A percentile compares a stretch with the other conserved stretches of the same genome.
phyloP scores from a whole-genome alignment of 148 eudicot species.

The Pharnaceum exiguum region DNA sequence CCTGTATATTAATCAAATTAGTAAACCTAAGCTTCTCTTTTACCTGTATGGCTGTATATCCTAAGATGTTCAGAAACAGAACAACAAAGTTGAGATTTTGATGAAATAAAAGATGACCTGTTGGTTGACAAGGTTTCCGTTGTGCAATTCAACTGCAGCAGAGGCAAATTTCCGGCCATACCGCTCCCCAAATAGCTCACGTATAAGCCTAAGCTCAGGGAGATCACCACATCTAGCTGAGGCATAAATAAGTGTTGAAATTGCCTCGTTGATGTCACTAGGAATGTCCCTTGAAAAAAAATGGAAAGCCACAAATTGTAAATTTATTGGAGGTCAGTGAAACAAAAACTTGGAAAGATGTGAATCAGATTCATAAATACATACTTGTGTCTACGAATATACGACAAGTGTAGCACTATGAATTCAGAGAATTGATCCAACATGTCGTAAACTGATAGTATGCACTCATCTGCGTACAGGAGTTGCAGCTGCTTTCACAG shows the following conservation, averaged over 20 bases:
- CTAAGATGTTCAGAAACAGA: too few species aligned
- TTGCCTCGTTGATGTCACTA: constrained; percentile 66
- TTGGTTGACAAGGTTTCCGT: constrained; percentile 66
- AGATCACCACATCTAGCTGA: constrained; percentile 71
- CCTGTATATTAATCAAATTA: constrained; percentile 25
- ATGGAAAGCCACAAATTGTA: not conserved
- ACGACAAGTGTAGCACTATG: constrained; percentile 46
- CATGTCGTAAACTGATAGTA: constrained; percentile 46
- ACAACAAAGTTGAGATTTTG: too few species aligned
- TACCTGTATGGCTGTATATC: too few species aligned
- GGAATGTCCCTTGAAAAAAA: constrained; percentile 62
- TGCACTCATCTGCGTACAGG: constrained; percentile 49
- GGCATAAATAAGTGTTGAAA: constrained; percentile 68
- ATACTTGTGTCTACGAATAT: constrained; percentile 71
- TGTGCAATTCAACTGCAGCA: constrained; percentile 49
- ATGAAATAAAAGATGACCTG: constrained; percentile 32
- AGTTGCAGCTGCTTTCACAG: constrained; percentile 48
- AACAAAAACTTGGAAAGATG: not conserved
- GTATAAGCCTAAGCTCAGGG: constrained; percentile 56
- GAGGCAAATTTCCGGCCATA: constrained; percentile 51
- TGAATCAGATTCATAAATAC: not conserved
- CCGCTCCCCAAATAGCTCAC: constrained; percentile 66
- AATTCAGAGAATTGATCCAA: constrained; percentile 61
- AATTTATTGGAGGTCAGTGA: too few species aligned
- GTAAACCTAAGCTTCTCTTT: too few species aligned